phyloP scores from a whole-genome alignment of 306 rosid genomes.

The Lathyrus tuberosus region DNA sequence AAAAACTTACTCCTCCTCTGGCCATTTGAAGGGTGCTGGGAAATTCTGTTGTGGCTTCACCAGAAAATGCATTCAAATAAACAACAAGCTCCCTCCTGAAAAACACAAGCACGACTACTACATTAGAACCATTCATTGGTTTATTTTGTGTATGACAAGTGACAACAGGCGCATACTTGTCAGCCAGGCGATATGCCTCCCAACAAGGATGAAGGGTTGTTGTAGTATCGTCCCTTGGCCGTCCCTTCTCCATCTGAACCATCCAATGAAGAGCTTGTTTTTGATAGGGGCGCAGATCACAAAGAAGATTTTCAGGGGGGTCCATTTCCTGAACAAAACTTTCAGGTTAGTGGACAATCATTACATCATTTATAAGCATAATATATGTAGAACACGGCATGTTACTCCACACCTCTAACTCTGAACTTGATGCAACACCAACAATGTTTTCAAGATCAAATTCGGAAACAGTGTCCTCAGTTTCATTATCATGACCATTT shows the following conservation, averaged over 20 bases:
- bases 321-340: constrained; percentile 77
- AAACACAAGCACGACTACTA: constrained; percentile 28
- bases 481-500: constrained; percentile 59
- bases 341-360: constrained; percentile 37
- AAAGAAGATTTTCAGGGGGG: constrained; percentile 72
- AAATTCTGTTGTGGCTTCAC: constrained; percentile 83
- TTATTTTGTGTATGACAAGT: constrained; percentile 11
- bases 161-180: constrained; percentile 56
- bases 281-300: constrained; percentile 89
- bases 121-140: constrained; percentile 32
- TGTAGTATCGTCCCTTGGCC: constrained; percentile 58
- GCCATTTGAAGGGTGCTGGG: constrained; percentile 97
- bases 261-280: constrained; percentile 94
- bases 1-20: constrained; percentile 87
- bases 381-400: constrained; percentile 30
- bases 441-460: constrained; percentile 78
- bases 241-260: constrained; percentile 85
- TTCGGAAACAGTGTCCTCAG: constrained; percentile 71
- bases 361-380: constrained; percentile 31
- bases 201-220: constrained; percentile 96
- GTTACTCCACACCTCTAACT: constrained; percentile 72
- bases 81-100: constrained; percentile 72
- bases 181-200: constrained; percentile 85
- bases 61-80: constrained; percentile 91
- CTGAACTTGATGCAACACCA: constrained; percentile 78